phyloP scores from a whole-genome alignment of 331 rosid genomes.

The Acacia concinna region DNA sequence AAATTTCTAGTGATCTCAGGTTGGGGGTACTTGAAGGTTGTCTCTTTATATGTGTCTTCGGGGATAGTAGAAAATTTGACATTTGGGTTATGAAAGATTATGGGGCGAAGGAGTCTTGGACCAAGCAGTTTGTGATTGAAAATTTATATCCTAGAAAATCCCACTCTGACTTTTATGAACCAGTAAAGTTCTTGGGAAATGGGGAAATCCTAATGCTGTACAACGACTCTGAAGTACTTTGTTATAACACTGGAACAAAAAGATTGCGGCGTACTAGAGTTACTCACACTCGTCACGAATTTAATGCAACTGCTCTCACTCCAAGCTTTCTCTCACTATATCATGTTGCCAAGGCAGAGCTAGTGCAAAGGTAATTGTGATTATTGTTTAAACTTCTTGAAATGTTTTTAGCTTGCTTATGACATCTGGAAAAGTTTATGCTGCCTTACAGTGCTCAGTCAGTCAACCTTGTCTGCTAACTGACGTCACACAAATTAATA shows the following conservation, averaged over 20 bases:
- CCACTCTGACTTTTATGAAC: slow-evolving; percentile 10
- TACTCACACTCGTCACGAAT: slow-evolving; percentile 9
- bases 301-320: slow-evolving; percentile 12
- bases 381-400: neutral
- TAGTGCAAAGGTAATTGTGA: slow-evolving; percentile 4
- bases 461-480: neutral
- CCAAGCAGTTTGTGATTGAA: slow-evolving; percentile 14
- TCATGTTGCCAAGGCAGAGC: slow-evolving; percentile 21
- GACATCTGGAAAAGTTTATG: neutral
- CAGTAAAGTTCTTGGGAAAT: neutral
- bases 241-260: neutral
- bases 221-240: slow-evolving; percentile 4
- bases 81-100: slow-evolving; percentile 16
- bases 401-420: neutral
- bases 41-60: slow-evolving; percentile 16
- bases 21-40: slow-evolving; percentile 6
- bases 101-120: slow-evolving; percentile 19
- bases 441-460: neutral
- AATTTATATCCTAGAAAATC: slow-evolving; percentile 16
- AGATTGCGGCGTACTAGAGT: slow-evolving; percentile 8
- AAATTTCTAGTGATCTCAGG: neutral
- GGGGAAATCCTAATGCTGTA: slow-evolving; percentile 21
- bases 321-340: slow-evolving; percentile 19
- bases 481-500: neutral
- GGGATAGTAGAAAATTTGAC: slow-evolving; percentile 9